Evolutionary conservation across 768 basidiomycete species (phyloP).

Genomic region (Termitomyces sp.): DNA sequence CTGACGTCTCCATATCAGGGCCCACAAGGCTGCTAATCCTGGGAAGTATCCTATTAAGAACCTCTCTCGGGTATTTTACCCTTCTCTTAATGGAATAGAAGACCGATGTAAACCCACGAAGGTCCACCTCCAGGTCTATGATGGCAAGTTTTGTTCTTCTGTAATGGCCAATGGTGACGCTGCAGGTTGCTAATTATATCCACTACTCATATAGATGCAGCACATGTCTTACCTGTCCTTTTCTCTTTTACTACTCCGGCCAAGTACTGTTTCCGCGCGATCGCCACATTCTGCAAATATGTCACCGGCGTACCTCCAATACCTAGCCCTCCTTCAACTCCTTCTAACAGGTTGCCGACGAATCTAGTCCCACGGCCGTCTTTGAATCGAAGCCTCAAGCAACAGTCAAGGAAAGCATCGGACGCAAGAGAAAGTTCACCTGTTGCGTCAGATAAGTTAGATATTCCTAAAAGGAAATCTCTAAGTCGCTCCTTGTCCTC

Average conservation of each 20-base stretch:
- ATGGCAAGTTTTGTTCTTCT: constrained; percentile 50
- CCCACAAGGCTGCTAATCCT: constrained; percentile 91
- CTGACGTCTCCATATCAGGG: constrained; percentile 40
- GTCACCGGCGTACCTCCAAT: constrained; percentile 50
- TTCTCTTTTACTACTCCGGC: constrained; percentile 77
- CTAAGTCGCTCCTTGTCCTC: constrained; percentile 25
- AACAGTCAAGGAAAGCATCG: neutral
- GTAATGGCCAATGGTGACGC: constrained; percentile 19
- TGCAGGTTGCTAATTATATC: neutral
- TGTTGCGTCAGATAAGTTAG: neutral
- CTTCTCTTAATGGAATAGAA: constrained; percentile 55
- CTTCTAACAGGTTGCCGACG: constrained; percentile 7
- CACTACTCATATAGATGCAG: constrained; percentile 46
- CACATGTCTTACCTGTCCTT: constrained; percentile 71
- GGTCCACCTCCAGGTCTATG: constrained; percentile 92
- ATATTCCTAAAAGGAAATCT: constrained; percentile 13
- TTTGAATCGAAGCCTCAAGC: constrained; percentile 5
- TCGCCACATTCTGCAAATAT: constrained; percentile 68
- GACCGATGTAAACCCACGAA: constrained; percentile 57
- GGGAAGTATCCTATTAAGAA: constrained; percentile 56
- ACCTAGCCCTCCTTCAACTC: constrained; percentile 14
- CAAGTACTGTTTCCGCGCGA: constrained; percentile 78
- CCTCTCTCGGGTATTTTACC: constrained; percentile 50
- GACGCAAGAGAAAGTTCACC: constrained; percentile 1
- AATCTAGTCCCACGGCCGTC: constrained; percentile 13